A percentile compares a stretch with the other conserved stretches of the same genome.
These are phyloP conservation scores for Sporothrix sp. DNA, from an alignment of 2,329 filamentous ascomycete genomes.

Conservation along the genomic window DNA sequence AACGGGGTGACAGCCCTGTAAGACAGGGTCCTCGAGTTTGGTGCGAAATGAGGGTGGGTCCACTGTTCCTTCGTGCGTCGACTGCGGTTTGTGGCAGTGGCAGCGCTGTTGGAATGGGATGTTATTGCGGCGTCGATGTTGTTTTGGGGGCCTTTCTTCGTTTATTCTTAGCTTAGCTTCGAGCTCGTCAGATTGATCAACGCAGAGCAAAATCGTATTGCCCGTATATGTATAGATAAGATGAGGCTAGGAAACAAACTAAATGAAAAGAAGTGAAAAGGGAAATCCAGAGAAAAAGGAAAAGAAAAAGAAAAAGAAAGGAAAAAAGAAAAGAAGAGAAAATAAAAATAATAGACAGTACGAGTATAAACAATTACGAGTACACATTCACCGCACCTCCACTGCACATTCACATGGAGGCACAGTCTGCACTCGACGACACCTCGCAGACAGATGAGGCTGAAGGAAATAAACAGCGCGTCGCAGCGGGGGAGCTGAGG, in stretches of 20 bases:
- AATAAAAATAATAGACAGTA: background rate
- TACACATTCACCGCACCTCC: too few relatives aligned
- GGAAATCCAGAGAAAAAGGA: background rate
- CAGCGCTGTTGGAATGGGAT: background rate
- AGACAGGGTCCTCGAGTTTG: background rate
- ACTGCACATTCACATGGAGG: too few relatives aligned
- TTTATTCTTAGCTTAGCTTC: background rate
- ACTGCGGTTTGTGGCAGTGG: background rate
- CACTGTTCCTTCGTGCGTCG: background rate
- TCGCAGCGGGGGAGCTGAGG: too few relatives aligned
- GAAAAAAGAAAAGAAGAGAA: background rate
- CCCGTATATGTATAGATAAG: too few relatives aligned
- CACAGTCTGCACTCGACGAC: too few relatives aligned
- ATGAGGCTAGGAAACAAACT: too few relatives aligned
- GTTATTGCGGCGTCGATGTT: background rate
- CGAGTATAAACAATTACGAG: background rate
- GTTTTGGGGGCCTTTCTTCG: background rate
- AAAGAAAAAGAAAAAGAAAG: background rate
- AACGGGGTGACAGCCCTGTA: background rate
- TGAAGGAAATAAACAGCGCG: background rate
- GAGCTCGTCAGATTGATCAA: background rate
- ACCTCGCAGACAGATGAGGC: background rate
- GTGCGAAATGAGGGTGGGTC: conserved; percentile 8
- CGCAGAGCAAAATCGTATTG: too few relatives aligned
- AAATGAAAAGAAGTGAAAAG: too few relatives aligned